Base-by-base conservation (phyloP, 331 rosid species). In the Dryas integrifolia region DNA sequence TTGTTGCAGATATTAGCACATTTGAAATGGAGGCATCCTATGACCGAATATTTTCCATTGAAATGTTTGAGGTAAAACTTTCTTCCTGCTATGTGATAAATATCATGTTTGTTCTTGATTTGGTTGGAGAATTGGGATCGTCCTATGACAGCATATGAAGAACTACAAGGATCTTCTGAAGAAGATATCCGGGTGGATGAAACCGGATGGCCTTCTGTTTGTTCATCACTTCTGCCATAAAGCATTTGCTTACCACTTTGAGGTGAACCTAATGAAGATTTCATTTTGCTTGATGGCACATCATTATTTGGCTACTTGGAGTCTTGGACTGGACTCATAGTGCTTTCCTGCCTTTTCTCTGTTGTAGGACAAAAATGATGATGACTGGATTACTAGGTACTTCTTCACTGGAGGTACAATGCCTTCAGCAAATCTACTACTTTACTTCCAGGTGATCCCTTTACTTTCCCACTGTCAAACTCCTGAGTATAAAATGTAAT, bases 361-460 rank as follows among this genome's bases (percentile, higher is more conserved):
- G 78, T 56, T 71, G 73, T 57, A 94, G 98, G 97, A 91, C 75
- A 73, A 76, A 68, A 87, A 73, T 76, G 98, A 91, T 21, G 98
- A 93, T 63, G 98, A 94, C 55, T 89, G 96, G 97, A 89, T 94
- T 64, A 91, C 98, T 14, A 78, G 95, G 76, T 88, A 89, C 81
- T 91, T 93, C 87, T 93, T 93, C 45, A 69, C 86, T 2, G 98
- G 98, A 73, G 98, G 98, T 52, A 89, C 98, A 24, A 94, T 91
- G 98, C 95, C 96, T 66, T 84, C 97, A 0, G 95, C 98, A 74
- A 94, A 91, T 88, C 84, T 94, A 55, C 92, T 94, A 40, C 92
- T 94, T 21, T 91, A 91, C 74, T 94, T 89, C 77, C 96, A 94
- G 91, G 98, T 91, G 75, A 82, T 58, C 49, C 9, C n/a, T 52